Base-by-base conservation (phyloP, 2,329 filamentous ascomycete species). In the Cytospora schulzeri region DNA sequence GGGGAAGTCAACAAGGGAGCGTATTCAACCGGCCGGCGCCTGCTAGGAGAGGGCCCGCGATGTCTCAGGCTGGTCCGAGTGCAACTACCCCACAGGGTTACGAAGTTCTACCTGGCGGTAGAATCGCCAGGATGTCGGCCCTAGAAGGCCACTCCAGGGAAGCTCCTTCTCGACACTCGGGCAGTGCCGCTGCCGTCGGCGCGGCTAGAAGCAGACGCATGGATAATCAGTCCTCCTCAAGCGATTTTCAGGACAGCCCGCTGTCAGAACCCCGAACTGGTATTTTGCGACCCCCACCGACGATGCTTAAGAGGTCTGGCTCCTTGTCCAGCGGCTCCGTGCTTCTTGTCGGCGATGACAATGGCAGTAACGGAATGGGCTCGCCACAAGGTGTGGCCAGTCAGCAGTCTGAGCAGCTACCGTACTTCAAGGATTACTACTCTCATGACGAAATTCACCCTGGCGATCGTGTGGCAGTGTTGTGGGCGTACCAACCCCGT, bases 381-480 rank as follows among this genome's bases (percentile, higher is more conserved):
- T 97, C 93, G 4, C 92, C 92, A 0, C 91, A 91, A 71, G 93
- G 90, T 29, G 79, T 94, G 67, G 86, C 88, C 28, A 97, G 93
- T 71, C 92, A 94, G 66, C 93, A 97, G 75, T 98, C 94, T 0
- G 95, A 99, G 77, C 95, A 98, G 76, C 80, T 99, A 61, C 89
- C 91, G 4, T 97, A 93, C 74, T 99, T 99, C 86, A 97, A 97
- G 74, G 95, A 99, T 76, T 99, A 99, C 77, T 99, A 99, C 75
- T 98, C 94, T 2, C 90, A 94, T 71, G 95, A 98, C 71, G 93
- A 98, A 71, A 97, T 99, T 64, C 92, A 94, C 71, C 91, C 94
- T 0, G 90, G 91, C 63, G 93, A 98, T 72, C 90, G 90, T 65
- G 94, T 99, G 51, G 87, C 95, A 17, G 92, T 93, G 2, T 84